These are phyloP conservation scores for Aspergillus hiratsukae DNA, from an alignment of 2,329 filamentous ascomycete genomes.

Conservation along the genomic window DNA sequence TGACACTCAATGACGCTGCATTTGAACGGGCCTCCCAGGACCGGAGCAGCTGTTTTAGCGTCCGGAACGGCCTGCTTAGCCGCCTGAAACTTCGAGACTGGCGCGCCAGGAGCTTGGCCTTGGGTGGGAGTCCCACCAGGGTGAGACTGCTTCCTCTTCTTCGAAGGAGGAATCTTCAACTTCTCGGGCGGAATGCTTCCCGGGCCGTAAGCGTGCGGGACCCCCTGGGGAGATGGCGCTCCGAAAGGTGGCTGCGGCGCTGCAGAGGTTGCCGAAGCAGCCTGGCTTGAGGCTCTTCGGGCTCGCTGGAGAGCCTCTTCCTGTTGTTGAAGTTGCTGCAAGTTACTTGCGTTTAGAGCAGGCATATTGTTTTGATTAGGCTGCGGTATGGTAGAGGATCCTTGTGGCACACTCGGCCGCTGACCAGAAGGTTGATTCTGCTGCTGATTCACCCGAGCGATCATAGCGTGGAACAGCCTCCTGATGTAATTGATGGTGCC, in stretches of 20 bases:
- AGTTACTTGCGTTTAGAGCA: constrained; percentile 42
- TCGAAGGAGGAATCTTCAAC: constrained; percentile 54
- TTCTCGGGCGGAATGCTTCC: constrained; percentile 53
- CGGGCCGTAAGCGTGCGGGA: constrained; percentile 53
- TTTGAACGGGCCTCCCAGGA: constrained; percentile 46
- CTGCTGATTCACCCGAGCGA: constrained; percentile 29
- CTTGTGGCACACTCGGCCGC: constrained; percentile 21
- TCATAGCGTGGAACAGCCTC: constrained; percentile 39
- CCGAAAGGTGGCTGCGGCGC: constrained; percentile 52
- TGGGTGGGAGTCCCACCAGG: constrained; percentile 27
- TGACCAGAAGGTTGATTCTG: constrained; percentile 22
- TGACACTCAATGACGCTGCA: constrained; percentile 53
- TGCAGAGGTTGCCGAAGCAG: constrained; percentile 46
- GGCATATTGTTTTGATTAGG: constrained; percentile 25
- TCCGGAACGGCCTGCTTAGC: constrained; percentile 36
- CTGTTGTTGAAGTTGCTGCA: constrained; percentile 46
- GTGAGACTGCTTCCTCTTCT: constrained; percentile 53
- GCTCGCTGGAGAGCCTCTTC: constrained; percentile 40
- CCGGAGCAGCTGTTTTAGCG: constrained; percentile 36
- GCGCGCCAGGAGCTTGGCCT: constrained; percentile 16
- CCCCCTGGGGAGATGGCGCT: constrained; percentile 52
- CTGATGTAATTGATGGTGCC: constrained; percentile 36
- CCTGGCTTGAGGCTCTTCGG: constrained; percentile 35
- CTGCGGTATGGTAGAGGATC: constrained; percentile 16
- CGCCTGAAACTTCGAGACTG: constrained; percentile 26